These are phyloP conservation scores for Rasamsonia emersonii DNA, from an alignment of 2,329 filamentous ascomycete genomes.

Conservation along the genomic window DNA sequence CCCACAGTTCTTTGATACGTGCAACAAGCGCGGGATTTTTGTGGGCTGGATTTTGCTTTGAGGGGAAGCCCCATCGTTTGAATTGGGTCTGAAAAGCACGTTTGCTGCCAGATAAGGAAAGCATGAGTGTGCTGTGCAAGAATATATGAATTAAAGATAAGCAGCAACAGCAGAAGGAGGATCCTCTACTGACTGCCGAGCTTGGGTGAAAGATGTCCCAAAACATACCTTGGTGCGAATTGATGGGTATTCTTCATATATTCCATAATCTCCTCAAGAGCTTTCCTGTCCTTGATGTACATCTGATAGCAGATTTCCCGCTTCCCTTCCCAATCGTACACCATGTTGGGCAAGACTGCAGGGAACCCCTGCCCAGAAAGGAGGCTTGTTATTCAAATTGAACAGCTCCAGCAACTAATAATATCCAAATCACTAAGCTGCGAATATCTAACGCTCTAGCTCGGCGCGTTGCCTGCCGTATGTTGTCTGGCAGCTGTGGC, in stretches of 20 bases:
- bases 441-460: no score
- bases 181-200: not conserved
- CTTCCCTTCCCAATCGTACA: conserved; percentile 61
- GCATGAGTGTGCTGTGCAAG: not conserved
- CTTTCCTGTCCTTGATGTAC: conserved; percentile 67
- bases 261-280: conserved; percentile 65
- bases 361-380: conserved; percentile 16
- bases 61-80: conserved; percentile 69
- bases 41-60: conserved; percentile 62
- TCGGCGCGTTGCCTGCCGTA: no score
- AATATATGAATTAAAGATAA: not conserved
- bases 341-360: conserved; percentile 23
- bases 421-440: not conserved
- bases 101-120: conserved; percentile 41
- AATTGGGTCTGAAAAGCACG: conserved; percentile 69
- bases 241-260: conserved; percentile 57
- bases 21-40: conserved; percentile 59
- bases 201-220: not conserved
- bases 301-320: conserved; percentile 58
- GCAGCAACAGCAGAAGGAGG: not conserved
- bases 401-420: not conserved
- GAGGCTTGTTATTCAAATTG: conserved; percentile 14
- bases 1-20: conserved; percentile 69
- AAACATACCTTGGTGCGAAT: conserved; percentile 60
- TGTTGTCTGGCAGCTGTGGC: no score